Evolutionary conservation across 1,284 basidiomycete genomes (phyloP).

Genomic region (Trichosporon coremiiforme): DNA sequence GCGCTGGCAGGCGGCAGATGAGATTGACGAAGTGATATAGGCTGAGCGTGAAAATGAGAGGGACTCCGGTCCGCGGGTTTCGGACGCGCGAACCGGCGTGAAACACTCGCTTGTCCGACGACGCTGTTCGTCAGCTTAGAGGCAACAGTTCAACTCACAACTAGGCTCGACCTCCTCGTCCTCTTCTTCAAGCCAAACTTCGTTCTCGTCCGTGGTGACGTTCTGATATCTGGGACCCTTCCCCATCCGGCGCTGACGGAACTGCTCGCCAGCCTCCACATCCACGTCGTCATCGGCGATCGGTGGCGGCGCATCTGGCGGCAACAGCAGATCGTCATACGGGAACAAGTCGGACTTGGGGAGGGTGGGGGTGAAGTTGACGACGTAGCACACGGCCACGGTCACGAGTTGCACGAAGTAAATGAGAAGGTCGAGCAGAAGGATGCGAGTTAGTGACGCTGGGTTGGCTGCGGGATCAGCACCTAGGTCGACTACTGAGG

Average conservation of each 20-base stretch:
- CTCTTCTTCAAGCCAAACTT: slow-evolving; percentile 43
- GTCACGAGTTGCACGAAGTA: slow-evolving; percentile 45
- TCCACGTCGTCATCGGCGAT: slow-evolving; percentile 26
- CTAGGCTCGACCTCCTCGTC: slow-evolving; percentile 25
- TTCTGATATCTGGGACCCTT: slow-evolving; percentile 34
- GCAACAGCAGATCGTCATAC: slow-evolving; percentile 48
- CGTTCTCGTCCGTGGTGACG: slow-evolving; percentile 29
- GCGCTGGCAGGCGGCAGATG: slow-evolving; percentile 41
- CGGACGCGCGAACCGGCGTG: slow-evolving; percentile 18
- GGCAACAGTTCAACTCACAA: slow-evolving; percentile 2
- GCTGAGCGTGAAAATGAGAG: slow-evolving; percentile 44
- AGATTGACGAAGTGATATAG: slow-evolving; percentile 39
- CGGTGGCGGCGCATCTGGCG: slow-evolving; percentile 27
- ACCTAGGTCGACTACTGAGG: neutral
- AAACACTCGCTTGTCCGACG: slow-evolving; percentile 4
- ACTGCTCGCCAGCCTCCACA: slow-evolving; percentile 31
- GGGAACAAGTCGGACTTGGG: slow-evolving; percentile 39
- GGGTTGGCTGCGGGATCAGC: slow-evolving; percentile 36
- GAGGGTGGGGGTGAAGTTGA: slow-evolving; percentile 34
- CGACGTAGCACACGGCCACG: slow-evolving; percentile 45
- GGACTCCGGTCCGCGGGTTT: slow-evolving; percentile 35
- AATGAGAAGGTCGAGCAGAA: slow-evolving; percentile 47
- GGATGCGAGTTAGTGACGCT: slow-evolving; percentile 41
- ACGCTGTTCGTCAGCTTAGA: slow-evolving; percentile 21
- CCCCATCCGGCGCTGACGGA: slow-evolving; percentile 27